phyloP scores from a whole-genome alignment of 768 basidiomycete species.

The Lentinus tigrinus region DNA sequence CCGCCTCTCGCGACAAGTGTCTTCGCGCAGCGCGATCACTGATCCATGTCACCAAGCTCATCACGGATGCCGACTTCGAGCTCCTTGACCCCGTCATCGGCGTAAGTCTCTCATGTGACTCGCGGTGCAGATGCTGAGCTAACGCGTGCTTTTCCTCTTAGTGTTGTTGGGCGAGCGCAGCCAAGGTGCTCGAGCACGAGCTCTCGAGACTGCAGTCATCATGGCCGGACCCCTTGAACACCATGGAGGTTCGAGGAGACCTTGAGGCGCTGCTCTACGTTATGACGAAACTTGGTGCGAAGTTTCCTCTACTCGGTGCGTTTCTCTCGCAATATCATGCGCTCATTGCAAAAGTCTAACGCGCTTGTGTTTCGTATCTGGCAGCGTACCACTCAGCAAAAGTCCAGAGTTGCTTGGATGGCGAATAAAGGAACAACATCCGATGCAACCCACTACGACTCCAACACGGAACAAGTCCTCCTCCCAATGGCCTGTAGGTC shows the following conservation, averaged over 20 bases:
- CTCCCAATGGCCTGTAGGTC: background rate
- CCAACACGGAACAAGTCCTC: background rate
- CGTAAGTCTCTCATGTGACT: slow-evolving; percentile 40
- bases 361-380: too few relatives aligned
- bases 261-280: slow-evolving; percentile 60
- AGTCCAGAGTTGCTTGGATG: slow-evolving; percentile 28
- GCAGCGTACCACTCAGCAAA: slow-evolving; percentile 29
- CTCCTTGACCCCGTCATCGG: slow-evolving; percentile 79
- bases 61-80: slow-evolving; percentile 62
- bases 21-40: slow-evolving; percentile 60
- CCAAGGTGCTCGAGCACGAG: slow-evolving; percentile 66
- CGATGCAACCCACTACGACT: slow-evolving; percentile 7
- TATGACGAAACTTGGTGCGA: slow-evolving; percentile 57
- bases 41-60: slow-evolving; percentile 58
- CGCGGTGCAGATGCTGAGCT: background rate
- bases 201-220: slow-evolving; percentile 60
- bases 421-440: slow-evolving; percentile 14
- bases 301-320: slow-evolving; percentile 58
- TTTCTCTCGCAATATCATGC: background rate
- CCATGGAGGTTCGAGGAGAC: slow-evolving; percentile 59
- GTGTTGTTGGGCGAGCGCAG: slow-evolving; percentile 73
- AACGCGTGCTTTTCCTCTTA: slow-evolving; percentile 24
- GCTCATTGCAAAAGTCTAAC: background rate
- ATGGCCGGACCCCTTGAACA: slow-evolving; percentile 56
- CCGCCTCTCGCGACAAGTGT: slow-evolving; percentile 64